Evolutionary conservation across 768 basidiomycete species (phyloP).

Genomic region (Chalciporus sphaerocephalus): DNA sequence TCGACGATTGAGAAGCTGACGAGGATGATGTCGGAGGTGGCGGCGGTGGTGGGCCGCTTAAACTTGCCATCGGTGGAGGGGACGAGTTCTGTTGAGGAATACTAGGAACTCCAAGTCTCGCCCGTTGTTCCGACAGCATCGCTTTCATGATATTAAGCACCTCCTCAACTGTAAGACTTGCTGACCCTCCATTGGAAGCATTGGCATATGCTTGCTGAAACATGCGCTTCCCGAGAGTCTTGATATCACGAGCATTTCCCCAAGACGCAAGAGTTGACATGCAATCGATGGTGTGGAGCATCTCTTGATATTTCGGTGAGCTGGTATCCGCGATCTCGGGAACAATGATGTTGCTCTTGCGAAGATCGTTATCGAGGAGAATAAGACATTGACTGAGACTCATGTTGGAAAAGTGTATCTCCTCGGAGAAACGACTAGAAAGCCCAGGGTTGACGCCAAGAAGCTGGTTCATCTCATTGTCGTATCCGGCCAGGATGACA

Average conservation of each 20-base stretch:
- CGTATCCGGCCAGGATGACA: slow-evolving; percentile 68
- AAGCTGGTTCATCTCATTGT: slow-evolving; percentile 60
- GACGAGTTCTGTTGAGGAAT: slow-evolving; percentile 5
- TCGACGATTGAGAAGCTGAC: slow-evolving; percentile 18
- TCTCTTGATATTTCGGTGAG: slow-evolving; percentile 8
- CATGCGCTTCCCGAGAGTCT: slow-evolving; percentile 48
- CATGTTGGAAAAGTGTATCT: slow-evolving; percentile 53
- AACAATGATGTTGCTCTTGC: slow-evolving; percentile 39
- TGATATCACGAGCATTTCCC: slow-evolving; percentile 69
- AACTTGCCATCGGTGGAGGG: slow-evolving; percentile 15
- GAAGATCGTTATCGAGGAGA: slow-evolving; percentile 45
- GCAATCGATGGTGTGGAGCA: slow-evolving; percentile 35
- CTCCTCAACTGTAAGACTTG: slow-evolving; percentile 23
- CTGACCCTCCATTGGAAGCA: slow-evolving; percentile 8
- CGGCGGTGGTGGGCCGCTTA: slow-evolving; percentile 20
- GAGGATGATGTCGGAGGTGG: slow-evolving; percentile 20
- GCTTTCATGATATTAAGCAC: slow-evolving; percentile 23
- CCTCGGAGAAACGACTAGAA: slow-evolving; percentile 64
- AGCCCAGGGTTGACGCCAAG: slow-evolving; percentile 58
- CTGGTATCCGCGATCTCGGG: slow-evolving; percentile 24
- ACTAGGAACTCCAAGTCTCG: slow-evolving; percentile 22
- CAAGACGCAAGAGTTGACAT: slow-evolving; percentile 49
- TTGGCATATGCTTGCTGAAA: slow-evolving; percentile 34
- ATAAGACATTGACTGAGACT: slow-evolving; percentile 44
- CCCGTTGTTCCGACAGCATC: slow-evolving; percentile 16